These are phyloP conservation scores for Argentina anserina DNA, from an alignment of 306 rosid species.

Conservation along the genomic window DNA sequence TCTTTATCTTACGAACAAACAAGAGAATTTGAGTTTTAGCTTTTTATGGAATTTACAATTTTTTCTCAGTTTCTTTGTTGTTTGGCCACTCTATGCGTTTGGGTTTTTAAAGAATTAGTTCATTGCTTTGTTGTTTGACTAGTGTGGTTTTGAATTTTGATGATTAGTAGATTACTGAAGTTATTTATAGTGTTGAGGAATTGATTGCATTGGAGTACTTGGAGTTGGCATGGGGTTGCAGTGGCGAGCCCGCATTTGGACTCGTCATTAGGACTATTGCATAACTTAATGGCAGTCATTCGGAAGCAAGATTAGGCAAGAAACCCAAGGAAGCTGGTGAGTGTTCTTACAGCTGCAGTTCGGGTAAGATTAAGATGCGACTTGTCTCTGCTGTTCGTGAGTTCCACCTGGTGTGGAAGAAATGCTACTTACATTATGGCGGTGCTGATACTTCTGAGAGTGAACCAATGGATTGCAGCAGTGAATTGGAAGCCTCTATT, in stretches of 20 bases:
- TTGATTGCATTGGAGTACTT: conserved; percentile 5
- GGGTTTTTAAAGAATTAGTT: too few species aligned
- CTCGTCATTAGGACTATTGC: conserved; percentile 20
- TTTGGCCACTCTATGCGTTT: too few species aligned
- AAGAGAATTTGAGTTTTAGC: neutral
- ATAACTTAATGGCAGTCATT: conserved; percentile 34
- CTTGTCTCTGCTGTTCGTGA: conserved; percentile 65
- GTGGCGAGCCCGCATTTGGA: conserved; percentile 31
- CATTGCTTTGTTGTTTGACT: too few species aligned
- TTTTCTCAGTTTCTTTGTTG: neutral
- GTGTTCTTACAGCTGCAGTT: conserved; percentile 14
- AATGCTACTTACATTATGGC: conserved; percentile 13
- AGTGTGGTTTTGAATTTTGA: neutral
- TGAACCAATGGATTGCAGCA: neutral
- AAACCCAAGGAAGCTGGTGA: conserved; percentile 38
- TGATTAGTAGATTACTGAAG: neutral
- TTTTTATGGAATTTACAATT: neutral
- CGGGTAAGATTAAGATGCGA: conserved; percentile 40
- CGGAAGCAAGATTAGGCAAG: conserved; percentile 35
- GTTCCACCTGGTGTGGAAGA: conserved; percentile 74
- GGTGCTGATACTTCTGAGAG: neutral
- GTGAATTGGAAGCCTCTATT: neutral
- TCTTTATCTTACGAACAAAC: neutral
- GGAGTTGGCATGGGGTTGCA: conserved; percentile 34
- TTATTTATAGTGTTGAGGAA: conserved; percentile 6